Evolutionary conservation across 2,329 filamentous ascomycete species (phyloP), one percentile per base, ranked within the genome.

Genomic region (Clarireedia monteithiana): DNA sequence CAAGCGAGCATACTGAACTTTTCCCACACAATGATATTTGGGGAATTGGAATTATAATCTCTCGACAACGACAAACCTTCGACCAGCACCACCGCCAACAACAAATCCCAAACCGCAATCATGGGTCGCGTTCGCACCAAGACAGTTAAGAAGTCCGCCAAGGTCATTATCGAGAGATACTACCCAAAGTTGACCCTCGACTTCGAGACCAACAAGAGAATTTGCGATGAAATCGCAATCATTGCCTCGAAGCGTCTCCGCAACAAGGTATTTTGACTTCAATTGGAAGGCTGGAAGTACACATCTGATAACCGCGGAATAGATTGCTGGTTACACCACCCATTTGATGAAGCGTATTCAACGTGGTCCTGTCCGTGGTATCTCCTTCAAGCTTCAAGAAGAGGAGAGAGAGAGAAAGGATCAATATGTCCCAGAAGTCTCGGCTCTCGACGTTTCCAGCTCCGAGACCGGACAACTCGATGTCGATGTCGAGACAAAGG

Each of bases 311-410:
- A 24, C 17, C n/a, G 20, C 6, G 1, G 6, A 50, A 53, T 66
- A 92, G 89, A 95, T 96, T 81, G 91, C 94, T 73, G 94, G 94
- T 71, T 97, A 96, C 86, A 96, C 92, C 71, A 97, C 94, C 67
- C 91, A 95, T 75, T 76, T 95, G 78, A 99, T 99, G 95, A 97
- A 97, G 87, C 94, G 94, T 79, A 99, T 99, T 71, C 94, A 97
- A 84, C 91, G 94, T 76, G 94, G 94, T 66, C 94, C 94, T 66
- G 94, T 99, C 78, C 95, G 94, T 71, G 94, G 94, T 83, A 99
- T 99, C 80, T 99, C 95, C 78, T 99, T 99, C 91, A 99, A 99
- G 86, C 89, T 99, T 61, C 94, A 99, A 82, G 94, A 99, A 83
- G 94, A 99, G 83, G 94, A 99, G 87, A 90, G 94, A 84, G 94